Percentiles rank a stretch among this genome's conserved stretches.
phyloP scores from a whole-genome alignment of 352 stramenopile genomes.

The Globisporangium mamillatum region DNA sequence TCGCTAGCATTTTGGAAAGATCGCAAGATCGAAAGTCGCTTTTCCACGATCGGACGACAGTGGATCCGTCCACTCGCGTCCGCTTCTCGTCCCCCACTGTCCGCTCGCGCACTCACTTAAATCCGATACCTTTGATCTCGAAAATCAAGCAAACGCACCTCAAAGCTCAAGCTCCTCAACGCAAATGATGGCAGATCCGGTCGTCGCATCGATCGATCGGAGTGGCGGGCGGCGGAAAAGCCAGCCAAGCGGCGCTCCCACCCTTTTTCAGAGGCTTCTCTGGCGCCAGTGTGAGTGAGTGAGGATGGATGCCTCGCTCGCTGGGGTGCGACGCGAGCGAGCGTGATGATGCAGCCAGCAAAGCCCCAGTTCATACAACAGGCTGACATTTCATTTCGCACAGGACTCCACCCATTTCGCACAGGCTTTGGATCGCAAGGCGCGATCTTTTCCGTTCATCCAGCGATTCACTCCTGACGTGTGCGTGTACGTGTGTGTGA shows the following conservation, averaged over 20 bases:
- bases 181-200: not conserved
- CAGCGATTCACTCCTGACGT: not conserved
- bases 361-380: not conserved
- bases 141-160: not conserved
- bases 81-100: not conserved
- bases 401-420: conserved; percentile 13
- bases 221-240: not conserved
- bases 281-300: not conserved
- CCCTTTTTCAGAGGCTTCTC: not conserved
- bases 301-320: not conserved
- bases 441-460: not conserved
- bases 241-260: not conserved
- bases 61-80: not conserved
- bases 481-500: not conserved
- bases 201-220: not conserved
- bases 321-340: not conserved
- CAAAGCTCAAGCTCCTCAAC: not conserved
- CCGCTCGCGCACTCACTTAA: not conserved
- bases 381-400: not conserved
- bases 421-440: not conserved
- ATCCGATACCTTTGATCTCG: not conserved
- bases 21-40: not conserved
- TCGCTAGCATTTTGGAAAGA: not conserved
- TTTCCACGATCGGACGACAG: not conserved
- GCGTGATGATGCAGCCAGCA: not conserved